Conservation (phyloP, 2,329 filamentous ascomycete species). For the Coniochaeta sp. region DNA sequence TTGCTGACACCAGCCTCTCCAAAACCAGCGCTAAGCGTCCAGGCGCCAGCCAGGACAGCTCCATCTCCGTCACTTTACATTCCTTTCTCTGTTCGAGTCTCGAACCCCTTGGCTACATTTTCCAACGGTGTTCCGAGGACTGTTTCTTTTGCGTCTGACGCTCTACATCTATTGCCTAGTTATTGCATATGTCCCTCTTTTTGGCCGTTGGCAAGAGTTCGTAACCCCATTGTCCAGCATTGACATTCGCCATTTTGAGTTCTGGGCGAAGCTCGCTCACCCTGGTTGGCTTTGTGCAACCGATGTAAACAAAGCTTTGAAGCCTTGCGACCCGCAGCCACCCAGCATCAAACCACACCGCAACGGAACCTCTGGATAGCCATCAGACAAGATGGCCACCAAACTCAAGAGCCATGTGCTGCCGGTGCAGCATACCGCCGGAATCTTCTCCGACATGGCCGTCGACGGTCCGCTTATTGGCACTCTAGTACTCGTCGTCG, state of each 20-base stretch:
- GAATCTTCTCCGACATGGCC: conserved; percentile 90
- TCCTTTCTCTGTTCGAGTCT: neutral
- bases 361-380: neutral
- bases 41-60: no score
- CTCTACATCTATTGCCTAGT: no score
- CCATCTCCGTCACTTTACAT: neutral
- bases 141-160: no score
- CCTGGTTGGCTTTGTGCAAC: neutral
- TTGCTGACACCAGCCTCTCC: neutral
- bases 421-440: conserved; percentile 71
- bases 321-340: neutral
- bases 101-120: no score
- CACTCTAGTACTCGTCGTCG: conserved; percentile 84
- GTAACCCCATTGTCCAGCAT: neutral
- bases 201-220: neutral
- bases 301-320: neutral
- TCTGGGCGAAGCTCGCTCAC: neutral
- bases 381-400: conserved; percentile 35
- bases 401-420: conserved; percentile 49
- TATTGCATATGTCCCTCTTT: no score
- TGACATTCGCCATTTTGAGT: neutral
- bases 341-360: neutral
- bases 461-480: conserved; percentile 91
- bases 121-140: no score
- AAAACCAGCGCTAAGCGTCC: neutral